Evolutionary conservation across 192 early-diverging fungal species (phyloP).

Genomic region (Piromyces sp.): DNA sequence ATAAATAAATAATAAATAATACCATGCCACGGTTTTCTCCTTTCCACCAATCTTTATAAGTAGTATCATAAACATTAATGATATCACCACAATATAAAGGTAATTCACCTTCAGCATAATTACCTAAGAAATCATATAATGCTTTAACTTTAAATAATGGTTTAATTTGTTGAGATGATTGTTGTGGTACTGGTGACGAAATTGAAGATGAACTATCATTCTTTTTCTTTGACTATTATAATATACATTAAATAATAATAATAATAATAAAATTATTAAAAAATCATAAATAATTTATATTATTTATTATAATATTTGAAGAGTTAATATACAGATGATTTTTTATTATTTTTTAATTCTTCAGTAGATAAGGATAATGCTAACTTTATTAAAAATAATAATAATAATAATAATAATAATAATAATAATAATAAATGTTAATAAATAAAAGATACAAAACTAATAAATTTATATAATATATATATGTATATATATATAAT

Average conservation of each 20-base stretch:
- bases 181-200: not conserved
- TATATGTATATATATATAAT: not conserved
- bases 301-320: too few species aligned
- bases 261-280: not conserved
- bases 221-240: not conserved
- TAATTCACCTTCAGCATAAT: constrained; percentile 75
- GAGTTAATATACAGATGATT: not conserved
- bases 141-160: constrained; percentile 69
- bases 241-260: not conserved
- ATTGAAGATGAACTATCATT: not conserved
- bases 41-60: constrained; percentile 98
- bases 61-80: constrained; percentile 72
- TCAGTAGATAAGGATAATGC: not conserved
- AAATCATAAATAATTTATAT: too few species aligned
- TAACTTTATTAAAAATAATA: too few species aligned
- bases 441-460: too few species aligned
- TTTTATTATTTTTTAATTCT: not conserved
- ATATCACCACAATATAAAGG: constrained; percentile 75
- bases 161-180: not conserved
- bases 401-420: too few species aligned
- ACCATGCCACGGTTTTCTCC: constrained; percentile 64
- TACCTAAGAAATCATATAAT: constrained; percentile 77
- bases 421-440: not conserved
- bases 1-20: too few species aligned
- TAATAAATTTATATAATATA: too few species aligned